Evolutionary conservation across 2,329 filamentous ascomycete genomes (phyloP), one percentile per base, ranked within the genome.

Genomic region (Aspergillus neotritici): DNA sequence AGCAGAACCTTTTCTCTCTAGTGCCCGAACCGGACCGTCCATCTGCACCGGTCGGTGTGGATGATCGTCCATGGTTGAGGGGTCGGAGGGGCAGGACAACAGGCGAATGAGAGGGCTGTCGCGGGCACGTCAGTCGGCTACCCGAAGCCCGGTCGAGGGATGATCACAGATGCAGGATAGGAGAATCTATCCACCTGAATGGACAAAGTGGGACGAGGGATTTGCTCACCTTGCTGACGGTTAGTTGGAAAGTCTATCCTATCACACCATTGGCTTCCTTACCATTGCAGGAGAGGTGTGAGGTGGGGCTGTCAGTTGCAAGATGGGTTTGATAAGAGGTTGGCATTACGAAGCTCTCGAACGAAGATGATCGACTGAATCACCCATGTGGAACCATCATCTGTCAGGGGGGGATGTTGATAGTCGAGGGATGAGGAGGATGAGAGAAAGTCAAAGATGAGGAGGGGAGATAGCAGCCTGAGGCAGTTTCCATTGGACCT

Each of bases 11-110:
- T 37, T 34, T 25, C 33, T 31, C n/a, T 46, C 46, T 53, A 52
- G 51, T 41, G 49, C 49, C 51, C 50, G 51, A 48, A 40, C 46
- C 40, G 41, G 40, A 51, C 44, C 47, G 37, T 29, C 39, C 34
- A 35, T 36, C 34, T 37, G 35, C 38, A 36, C 14, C 28, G 32
- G 40, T 31, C 40, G 44, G 36, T 33, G 29, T 28, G 14, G 36
- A 40, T 40, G 41, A n/a, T 13, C 39, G 44, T 36, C 40, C 40
- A 44, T 31, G 43, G 37, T 34, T 31, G 39, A 41, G 35, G 15
- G 37, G 30, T 43, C 44, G 40, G 43, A 33, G 33, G 36, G 43
- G 37, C 43, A 46, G 32, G 40, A 46, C 41, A 39, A 32, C 14
- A 30, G 33, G 11, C 38, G 41, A 30, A 34, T 48, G 17, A 37